Conservation (phyloP, 2,329 filamentous ascomycete genomes). For the Curvularia lunata region DNA sequence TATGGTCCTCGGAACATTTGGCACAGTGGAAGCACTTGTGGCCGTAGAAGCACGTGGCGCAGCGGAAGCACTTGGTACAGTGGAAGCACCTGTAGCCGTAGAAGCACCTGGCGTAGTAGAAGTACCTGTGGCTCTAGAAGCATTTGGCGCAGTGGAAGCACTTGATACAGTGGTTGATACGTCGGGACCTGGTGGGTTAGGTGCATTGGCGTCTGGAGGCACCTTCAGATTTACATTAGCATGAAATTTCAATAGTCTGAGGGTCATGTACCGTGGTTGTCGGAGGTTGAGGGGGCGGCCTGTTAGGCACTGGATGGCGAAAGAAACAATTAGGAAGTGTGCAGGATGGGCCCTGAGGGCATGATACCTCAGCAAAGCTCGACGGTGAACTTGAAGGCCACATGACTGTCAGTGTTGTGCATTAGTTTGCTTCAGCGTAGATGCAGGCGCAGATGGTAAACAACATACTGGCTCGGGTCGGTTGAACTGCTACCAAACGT, state of each 20-base stretch:
- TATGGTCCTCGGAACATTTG: too few species aligned
- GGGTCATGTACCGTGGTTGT: slow-evolving; percentile 6
- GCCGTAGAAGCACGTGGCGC: not conserved
- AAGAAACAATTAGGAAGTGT: slow-evolving; percentile 65
- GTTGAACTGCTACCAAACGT: not conserved
- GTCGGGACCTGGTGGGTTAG: slow-evolving; percentile 14
- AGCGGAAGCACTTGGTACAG: not conserved
- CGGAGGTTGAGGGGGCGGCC: slow-evolving; percentile 4
- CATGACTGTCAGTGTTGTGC: slow-evolving; percentile 23
- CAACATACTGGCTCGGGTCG: slow-evolving; percentile 19
- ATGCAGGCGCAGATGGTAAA: slow-evolving; percentile 12
- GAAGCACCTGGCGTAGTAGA: too few species aligned
- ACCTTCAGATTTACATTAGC: slow-evolving; percentile 20
- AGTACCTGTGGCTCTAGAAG: too few species aligned
- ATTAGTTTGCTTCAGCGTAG: slow-evolving; percentile 15
- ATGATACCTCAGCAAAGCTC: slow-evolving; percentile 46
- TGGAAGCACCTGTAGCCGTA: too few species aligned
- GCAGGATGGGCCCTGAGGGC: slow-evolving; percentile 60
- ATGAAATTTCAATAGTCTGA: slow-evolving; percentile 35
- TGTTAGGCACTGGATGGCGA: slow-evolving; percentile 52
- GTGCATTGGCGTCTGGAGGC: slow-evolving; percentile 1
- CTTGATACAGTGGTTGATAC: slow-evolving; percentile 4
- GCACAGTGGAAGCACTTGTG: slow-evolving; percentile 13
- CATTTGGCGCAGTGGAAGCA: slow-evolving; percentile 17
- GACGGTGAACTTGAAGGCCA: slow-evolving; percentile 39